phyloP scores from a whole-genome alignment of 2,329 filamentous ascomycete genomes.

The Coniochaeta ligniaria region DNA sequence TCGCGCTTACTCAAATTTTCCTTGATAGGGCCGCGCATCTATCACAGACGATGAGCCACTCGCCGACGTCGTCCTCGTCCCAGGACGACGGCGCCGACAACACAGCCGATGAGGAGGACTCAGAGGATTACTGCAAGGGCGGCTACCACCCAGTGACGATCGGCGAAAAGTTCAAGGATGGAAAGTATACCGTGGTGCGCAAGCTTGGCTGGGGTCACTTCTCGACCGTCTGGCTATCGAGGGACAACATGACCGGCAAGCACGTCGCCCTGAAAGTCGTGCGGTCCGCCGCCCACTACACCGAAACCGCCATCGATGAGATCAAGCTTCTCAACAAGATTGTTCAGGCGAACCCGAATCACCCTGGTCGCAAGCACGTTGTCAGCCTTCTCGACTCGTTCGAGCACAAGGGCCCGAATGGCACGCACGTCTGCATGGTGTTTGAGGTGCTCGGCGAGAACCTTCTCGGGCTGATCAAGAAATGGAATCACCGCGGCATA shows the following conservation, averaged over 20 bases:
- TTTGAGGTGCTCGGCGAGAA: constrained; percentile 98
- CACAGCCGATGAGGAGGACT: constrained; percentile 96
- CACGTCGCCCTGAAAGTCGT: constrained; percentile 98
- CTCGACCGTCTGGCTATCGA: constrained; percentile 84
- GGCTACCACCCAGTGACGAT: constrained; percentile 94
- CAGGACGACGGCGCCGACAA: constrained; percentile 82
- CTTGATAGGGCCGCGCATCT: constrained; percentile 45
- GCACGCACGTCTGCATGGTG: constrained; percentile 97
- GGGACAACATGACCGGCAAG: constrained; percentile 82
- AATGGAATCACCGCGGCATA: constrained; percentile 96
- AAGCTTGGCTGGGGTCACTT: constrained; percentile 99
- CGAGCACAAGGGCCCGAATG: constrained; percentile 94
- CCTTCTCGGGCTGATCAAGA: constrained; percentile 88
- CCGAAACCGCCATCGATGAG: constrained; percentile 96
- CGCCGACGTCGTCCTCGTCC: constrained; percentile 69
- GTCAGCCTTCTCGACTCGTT: constrained; percentile 96
- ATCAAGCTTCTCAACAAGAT: constrained; percentile 98
- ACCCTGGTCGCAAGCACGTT: constrained; percentile 90
- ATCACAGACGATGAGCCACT: constrained; percentile 56
- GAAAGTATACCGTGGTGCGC: constrained; percentile 90
- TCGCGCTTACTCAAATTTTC: constrained; percentile 20
- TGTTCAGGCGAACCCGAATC: constrained; percentile 87
- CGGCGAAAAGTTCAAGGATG: constrained; percentile 96
- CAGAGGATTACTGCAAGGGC: constrained; percentile 98
- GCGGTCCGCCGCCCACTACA: constrained; percentile 95